Percentiles rank a stretch among this genome's conserved stretches.
phyloP scores from a whole-genome alignment of 805 yeast species.

The Metschnikowia proteae region DNA sequence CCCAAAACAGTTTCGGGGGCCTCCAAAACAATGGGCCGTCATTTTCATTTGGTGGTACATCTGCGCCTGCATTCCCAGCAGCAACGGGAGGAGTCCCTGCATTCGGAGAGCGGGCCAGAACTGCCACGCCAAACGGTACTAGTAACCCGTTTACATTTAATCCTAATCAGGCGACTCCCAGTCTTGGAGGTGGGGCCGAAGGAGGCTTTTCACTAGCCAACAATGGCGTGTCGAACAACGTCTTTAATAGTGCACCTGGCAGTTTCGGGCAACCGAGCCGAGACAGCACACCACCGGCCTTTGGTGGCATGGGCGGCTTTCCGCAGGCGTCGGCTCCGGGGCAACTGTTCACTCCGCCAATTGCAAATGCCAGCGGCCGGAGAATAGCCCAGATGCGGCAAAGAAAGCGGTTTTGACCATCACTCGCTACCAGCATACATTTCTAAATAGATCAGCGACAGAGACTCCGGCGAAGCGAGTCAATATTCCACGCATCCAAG shows the following conservation, averaged over 20 bases:
- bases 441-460: background rate
- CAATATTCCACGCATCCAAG: too few relatives aligned
- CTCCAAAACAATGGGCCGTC: background rate
- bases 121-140: slow-evolving; percentile 2
- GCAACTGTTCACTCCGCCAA: slow-evolving; percentile 20
- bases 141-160: slow-evolving; percentile 5
- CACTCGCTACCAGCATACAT: background rate
- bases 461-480: too few relatives aligned
- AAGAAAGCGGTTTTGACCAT: slow-evolving; percentile 22
- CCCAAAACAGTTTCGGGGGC: background rate
- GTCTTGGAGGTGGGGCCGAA: slow-evolving; percentile 1
- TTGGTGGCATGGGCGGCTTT: slow-evolving; percentile 11
- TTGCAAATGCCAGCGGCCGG: slow-evolving; percentile 19
- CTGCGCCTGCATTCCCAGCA: slow-evolving; percentile 2
- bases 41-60: slow-evolving; percentile 6
- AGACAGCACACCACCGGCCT: slow-evolving; percentile 17
- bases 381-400: slow-evolving; percentile 35
- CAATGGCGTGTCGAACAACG: slow-evolving; percentile 9
- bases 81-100: background rate
- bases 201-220: slow-evolving; percentile 13
- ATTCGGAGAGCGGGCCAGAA: slow-evolving; percentile 4
- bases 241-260: slow-evolving; percentile 15
- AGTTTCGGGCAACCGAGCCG: slow-evolving; percentile 18
- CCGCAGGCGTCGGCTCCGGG: slow-evolving; percentile 1
- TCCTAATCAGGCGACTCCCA: slow-evolving; percentile 2